Percentiles rank a stretch among this genome's conserved stretches.
phyloP scores from a whole-genome alignment of 148 eudicot species.

The Fagopyrum homotropicum region DNA sequence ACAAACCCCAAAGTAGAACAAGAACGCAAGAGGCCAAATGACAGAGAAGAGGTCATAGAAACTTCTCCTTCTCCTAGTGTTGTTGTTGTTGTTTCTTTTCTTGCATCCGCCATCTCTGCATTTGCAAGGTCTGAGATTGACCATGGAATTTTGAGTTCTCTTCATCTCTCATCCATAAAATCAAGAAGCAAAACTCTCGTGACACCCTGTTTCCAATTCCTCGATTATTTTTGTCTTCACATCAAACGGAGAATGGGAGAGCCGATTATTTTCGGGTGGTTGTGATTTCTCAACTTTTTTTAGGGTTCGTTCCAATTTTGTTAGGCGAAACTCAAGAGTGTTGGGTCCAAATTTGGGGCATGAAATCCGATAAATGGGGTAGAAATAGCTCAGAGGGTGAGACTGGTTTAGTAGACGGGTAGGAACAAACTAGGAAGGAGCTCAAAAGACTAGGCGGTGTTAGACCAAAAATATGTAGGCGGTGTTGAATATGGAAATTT shows the following conservation, averaged over 20 bases:
- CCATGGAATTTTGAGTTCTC: constrained; percentile 21
- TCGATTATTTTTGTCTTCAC: neutral
- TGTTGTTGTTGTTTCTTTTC: constrained; percentile 6
- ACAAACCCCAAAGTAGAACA: constrained; percentile 55
- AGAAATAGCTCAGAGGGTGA: neutral
- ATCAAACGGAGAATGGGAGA: neutral
- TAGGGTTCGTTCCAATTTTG: neutral
- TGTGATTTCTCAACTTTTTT: constrained; percentile 1
- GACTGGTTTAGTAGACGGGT: too few species aligned
- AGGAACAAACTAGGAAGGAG: too few species aligned
- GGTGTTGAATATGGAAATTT: too few species aligned
- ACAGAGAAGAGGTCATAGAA: constrained; percentile 46
- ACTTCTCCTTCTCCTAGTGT: constrained; percentile 17
- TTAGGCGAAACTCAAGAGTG: neutral
- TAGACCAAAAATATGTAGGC: too few species aligned
- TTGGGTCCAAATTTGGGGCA: constrained; percentile 11
- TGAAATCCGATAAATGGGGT: neutral
- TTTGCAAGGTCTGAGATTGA: constrained; percentile 15
- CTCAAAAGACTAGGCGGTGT: too few species aligned
- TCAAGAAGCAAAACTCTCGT: neutral
- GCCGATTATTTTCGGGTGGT: constrained; percentile 4
- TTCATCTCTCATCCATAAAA: constrained; percentile 36
- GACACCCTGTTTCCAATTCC: constrained; percentile 1
- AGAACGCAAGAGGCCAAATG: constrained; percentile 54
- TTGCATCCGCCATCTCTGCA: neutral